Base-by-base conservation (phyloP, 2,329 filamentous ascomycete genomes). In the Epichloe typhina region DNA sequence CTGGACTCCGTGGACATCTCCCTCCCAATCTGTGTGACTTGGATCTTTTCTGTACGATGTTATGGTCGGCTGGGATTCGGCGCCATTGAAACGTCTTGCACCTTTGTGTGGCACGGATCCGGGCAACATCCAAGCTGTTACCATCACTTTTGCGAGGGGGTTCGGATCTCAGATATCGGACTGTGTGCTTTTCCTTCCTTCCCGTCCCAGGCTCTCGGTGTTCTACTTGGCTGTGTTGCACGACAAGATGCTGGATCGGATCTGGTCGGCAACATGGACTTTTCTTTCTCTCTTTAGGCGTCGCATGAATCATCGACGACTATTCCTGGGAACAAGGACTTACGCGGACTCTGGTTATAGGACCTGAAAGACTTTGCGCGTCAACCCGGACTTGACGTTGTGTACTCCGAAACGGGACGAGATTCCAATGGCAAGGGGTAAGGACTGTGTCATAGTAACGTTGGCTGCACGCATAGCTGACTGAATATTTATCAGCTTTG, bases 311-410 rank as follows among this genome's bases (percentile, higher is more conserved):
- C 47, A 46, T 38, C 40, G 38, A 40, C 49, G 50, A 58, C 63
- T 61, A 55, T 62, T 66, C 72, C 76, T 74, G 73, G 77, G 74
- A 77, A 80, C 68, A 73, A 69, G 79, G 73, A 89, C 86, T 90
- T 87, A 93, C 85, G 77, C 79, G 80, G 79, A 80, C 71, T 77
- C 77, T 82, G 78, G 77, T 74, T 83, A 73, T 89, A 98, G 93
- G 93, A 98, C 72, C 83, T 98, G 50, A 98, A 98, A 86, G 93
- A 98, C 70, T 98, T 98, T 72, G 93, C 93, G 56, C 89, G 93
- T 66, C 88, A 94, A 70, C 94, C 91, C 69, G 89, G 89, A 70
- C 80, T 95, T 69, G 93, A 97, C 68, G 93, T 98, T 58, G 93
- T 98, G 63, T 98, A 95, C 69, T 96, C 90, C 58, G 93, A 98